phyloP scores from a whole-genome alignment of 495 filamentous ascomycete genomes.

The Xylaria bambusicola region DNA sequence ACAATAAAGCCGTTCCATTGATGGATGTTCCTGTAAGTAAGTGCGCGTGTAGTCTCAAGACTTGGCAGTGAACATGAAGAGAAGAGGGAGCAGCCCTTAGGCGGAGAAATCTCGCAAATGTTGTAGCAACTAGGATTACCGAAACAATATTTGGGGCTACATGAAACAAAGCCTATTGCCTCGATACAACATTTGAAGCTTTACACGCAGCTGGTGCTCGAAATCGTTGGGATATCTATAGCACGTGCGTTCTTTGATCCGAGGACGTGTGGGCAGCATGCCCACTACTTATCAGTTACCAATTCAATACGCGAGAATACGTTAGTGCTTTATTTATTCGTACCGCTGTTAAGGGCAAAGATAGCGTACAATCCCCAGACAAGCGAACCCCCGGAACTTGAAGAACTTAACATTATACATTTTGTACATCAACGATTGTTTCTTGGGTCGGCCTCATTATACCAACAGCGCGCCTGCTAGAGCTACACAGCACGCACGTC shows the following conservation, averaged over 20 bases:
- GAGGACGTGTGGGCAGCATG: too few relatives aligned
- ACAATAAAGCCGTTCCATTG: slow-evolving; percentile 1
- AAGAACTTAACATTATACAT: neutral
- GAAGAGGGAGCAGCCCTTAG: neutral
- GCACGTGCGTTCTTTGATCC: too few relatives aligned
- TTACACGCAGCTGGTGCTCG: neutral
- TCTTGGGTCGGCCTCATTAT: too few relatives aligned
- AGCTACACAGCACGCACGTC: neutral
- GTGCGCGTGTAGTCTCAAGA: too few relatives aligned
- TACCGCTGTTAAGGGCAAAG: too few relatives aligned
- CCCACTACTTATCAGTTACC: too few relatives aligned
- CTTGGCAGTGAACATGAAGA: slow-evolving; percentile 5
- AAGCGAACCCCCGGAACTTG: too few relatives aligned
- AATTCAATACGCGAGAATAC: too few relatives aligned
- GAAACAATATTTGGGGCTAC: neutral
- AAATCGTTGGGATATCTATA: neutral
- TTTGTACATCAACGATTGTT: neutral
- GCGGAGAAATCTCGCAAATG: neutral
- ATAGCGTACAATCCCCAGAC: too few relatives aligned
- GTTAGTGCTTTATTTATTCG: too few relatives aligned
- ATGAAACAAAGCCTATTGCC: neutral
- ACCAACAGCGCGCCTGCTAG: too few relatives aligned
- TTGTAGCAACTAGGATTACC: neutral
- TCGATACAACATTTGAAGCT: neutral
- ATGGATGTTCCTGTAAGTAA: slow-evolving; percentile 9